phyloP scores from a whole-genome alignment of 129 eudicot species.

The Arctium minus region DNA sequence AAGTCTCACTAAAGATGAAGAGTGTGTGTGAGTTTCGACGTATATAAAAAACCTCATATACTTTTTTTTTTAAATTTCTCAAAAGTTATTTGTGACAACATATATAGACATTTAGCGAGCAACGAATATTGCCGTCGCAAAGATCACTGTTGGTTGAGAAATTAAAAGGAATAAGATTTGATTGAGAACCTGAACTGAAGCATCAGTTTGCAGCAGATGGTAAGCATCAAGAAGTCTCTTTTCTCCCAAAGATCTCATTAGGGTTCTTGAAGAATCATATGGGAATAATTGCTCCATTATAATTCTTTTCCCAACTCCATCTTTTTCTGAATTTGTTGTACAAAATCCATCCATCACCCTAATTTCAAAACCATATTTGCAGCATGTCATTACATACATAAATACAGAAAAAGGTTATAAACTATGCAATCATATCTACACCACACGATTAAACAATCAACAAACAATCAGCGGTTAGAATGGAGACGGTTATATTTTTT shows the following conservation, averaged over 20 bases:
- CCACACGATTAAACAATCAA: no score
- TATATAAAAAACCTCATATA: no score
- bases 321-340: slow-evolving; percentile 18
- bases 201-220: slow-evolving; percentile 49
- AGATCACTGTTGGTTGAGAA: neutral
- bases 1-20: no score
- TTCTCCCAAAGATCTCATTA: slow-evolving; percentile 38
- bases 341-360: slow-evolving; percentile 39
- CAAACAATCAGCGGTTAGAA: no score
- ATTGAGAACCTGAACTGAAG: slow-evolving; percentile 43
- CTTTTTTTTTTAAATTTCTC: no score
- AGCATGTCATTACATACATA: neutral
- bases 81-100: no score
- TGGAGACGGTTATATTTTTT: no score
- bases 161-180: neutral
- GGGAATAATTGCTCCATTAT: neutral
- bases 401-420: neutral
- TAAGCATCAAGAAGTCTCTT: slow-evolving; percentile 50
- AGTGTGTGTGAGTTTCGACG: no score
- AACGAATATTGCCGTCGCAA: neutral
- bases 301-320: neutral
- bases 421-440: no score
- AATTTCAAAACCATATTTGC: slow-evolving; percentile 6
- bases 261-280: slow-evolving; percentile 9
- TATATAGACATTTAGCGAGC: neutral